phyloP scores from a whole-genome alignment of 176 grass and related monocot species.

The Oryza coarctata region DNA sequence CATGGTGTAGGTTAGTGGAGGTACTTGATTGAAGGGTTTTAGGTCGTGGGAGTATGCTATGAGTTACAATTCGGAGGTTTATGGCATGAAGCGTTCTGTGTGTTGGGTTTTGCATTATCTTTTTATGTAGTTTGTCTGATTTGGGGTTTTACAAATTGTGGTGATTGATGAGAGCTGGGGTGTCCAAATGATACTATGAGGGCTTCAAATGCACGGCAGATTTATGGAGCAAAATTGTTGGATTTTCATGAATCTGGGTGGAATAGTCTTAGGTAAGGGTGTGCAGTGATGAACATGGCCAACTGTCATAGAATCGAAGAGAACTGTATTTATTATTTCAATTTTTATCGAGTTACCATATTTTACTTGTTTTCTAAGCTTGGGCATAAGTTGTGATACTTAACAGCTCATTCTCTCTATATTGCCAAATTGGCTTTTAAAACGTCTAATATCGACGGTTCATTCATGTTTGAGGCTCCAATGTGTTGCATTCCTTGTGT shows the following conservation, averaged over 20 bases:
- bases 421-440: neutral
- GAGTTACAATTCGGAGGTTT: neutral
- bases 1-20: neutral
- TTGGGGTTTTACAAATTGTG: neutral
- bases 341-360: conserved; percentile 8
- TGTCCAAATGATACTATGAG: neutral
- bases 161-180: neutral
- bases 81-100: neutral
- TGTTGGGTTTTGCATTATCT: neutral
- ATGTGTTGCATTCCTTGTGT: neutral
- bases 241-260: neutral
- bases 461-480: neutral
- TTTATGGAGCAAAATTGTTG: no score
- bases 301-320: neutral
- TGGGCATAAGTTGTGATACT: neutral
- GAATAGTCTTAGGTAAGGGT: neutral
- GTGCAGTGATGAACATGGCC: neutral
- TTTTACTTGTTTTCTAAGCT: neutral
- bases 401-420: neutral
- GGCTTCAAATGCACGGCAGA: neutral
- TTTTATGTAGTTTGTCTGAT: conserved; percentile 19
- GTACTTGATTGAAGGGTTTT: conserved; percentile 10
- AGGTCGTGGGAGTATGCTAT: neutral
- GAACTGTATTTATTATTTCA: conserved; percentile 1
- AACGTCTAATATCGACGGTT: neutral